phyloP scores from a whole-genome alignment of 2,329 filamentous ascomycete genomes.

The Xylariaceae sp. region DNA sequence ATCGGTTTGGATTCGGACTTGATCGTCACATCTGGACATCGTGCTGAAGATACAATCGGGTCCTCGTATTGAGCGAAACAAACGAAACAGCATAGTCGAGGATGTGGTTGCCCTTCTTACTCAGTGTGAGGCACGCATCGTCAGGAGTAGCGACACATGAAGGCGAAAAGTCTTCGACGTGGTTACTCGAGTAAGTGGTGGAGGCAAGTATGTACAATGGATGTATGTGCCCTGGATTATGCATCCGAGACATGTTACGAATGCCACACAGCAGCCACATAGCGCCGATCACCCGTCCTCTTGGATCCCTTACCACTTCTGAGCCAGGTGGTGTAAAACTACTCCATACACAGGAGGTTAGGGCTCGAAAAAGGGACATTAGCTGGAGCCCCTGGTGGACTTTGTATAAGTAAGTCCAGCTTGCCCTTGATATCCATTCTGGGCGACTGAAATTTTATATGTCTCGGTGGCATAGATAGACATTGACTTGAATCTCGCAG shows the following conservation, averaged over 20 bases:
- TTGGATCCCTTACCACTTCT: constrained; percentile 8
- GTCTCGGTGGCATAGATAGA: constrained; percentile 16
- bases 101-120: background rate
- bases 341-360: background rate
- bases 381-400: background rate
- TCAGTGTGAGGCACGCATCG: background rate
- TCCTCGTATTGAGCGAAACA: background rate
- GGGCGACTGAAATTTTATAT: constrained; percentile 1
- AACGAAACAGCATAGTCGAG: background rate
- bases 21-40: background rate
- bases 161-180: background rate
- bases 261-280: constrained; percentile 15
- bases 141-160: constrained; percentile 1
- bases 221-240: background rate
- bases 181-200: constrained; percentile 4
- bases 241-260: constrained; percentile 10
- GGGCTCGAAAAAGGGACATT: background rate
- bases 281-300: constrained; percentile 15
- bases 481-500: constrained; percentile 6
- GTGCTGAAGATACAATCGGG: background rate
- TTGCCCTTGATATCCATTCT: background rate
- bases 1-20: background rate
- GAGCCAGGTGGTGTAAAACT: background rate
- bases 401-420: background rate
- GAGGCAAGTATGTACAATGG: background rate